Evolutionary conservation across 1,139 yeast species (phyloP), one percentile per base, ranked within the genome.

Genomic region (Magnusiomyces magnusii): DNA sequence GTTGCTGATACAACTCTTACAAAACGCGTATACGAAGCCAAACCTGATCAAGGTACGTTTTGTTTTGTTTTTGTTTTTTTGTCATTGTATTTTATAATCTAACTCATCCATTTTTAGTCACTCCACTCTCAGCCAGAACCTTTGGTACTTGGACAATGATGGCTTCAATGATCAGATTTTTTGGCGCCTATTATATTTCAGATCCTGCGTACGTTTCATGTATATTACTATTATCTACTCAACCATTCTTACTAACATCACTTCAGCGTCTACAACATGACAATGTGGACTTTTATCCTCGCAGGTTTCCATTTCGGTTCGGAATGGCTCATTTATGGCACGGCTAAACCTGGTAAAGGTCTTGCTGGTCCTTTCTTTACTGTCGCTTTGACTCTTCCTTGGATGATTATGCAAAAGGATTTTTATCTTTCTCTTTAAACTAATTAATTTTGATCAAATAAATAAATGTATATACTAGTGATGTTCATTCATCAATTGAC

Each of bases 71-170:
- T 25, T 31, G 23, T 31, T 10, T n/a, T 27, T 21, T 17, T 27
- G 44, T 17, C 17, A 31, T 52, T 25, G 44, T 19, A 10, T 19
- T 19, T 28, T 13, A 47, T 34, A 28, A 34, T 47, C 19, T 44
- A 17, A 34, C 27, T 2, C 13, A 5, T 47, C 7, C 7, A 31
- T 54, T 21, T 47, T 21, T 27, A 65, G 80, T 92, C 23, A 89
- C 97, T 0, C 77, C 80, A 5, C 78, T 93, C 66, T 85, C 95
- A 66, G 96, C 97, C 10, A 81, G 99, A 68, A 93, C 99, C 0
- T 93, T 93, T 73, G 99, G 99, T 36, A 93, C 99, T 0, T 93
- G 99, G 99, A 93, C 99, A 0, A 77, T 92, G 57, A 80, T 92
- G 65, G 86, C 97, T 1, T 83, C 96, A 1, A 78, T 93, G 51